Evolutionary conservation across 2,329 filamentous ascomycete species (phyloP), one percentile per base, ranked within the genome.

Genomic region (Epichloe scottii): DNA sequence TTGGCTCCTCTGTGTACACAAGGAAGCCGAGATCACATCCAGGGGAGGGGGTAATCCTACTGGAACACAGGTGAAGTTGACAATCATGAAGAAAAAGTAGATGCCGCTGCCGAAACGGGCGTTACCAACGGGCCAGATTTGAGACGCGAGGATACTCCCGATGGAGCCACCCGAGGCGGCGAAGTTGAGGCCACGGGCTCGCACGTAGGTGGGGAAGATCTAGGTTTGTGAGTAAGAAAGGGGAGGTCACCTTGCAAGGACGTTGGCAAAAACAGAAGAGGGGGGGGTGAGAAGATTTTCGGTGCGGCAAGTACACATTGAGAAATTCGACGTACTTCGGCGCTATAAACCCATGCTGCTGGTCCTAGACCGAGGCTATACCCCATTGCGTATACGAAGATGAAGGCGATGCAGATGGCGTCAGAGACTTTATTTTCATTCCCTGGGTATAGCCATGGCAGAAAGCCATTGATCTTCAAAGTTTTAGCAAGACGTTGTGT

Each of bases 331-430:
- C 62, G 23, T 54, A 77, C 74, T 65, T 81, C 77, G 0, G 76
- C 71, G n/a, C 75, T 74, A 54, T 81, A 81, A 0, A 81, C 75
- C 77, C 77, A 81, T 0, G 76, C 69, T 1, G 75, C 72, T 0
- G 77, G 75, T 0, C 77, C 77, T 42, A 80, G 78, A 0, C 77
- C 75, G 54, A 81, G 66, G 48, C 74, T 78, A 58, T 78, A 81
- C 0, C 77, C 77, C 48, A 80, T 68, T 7, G 76, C 74, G 59
- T 78, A 81, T 42, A 81, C 63, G 58, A 80, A 80, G 40, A 80
- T 74, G 58, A 79, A 79, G 11, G 73, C 64, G 21, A 79, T 70
- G 57, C 76, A 79, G 4, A 67, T 60, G 43, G 73, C 69, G 59
- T 80, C 75, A 0, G 77, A 68, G 0, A 60, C 65, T 12, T 63